Percentiles rank a stretch among this genome's conserved stretches.
Evolutionary conservation across 2,329 filamentous ascomycete genomes (phyloP).

Genomic region (Colletotrichum liaoningense): DNA sequence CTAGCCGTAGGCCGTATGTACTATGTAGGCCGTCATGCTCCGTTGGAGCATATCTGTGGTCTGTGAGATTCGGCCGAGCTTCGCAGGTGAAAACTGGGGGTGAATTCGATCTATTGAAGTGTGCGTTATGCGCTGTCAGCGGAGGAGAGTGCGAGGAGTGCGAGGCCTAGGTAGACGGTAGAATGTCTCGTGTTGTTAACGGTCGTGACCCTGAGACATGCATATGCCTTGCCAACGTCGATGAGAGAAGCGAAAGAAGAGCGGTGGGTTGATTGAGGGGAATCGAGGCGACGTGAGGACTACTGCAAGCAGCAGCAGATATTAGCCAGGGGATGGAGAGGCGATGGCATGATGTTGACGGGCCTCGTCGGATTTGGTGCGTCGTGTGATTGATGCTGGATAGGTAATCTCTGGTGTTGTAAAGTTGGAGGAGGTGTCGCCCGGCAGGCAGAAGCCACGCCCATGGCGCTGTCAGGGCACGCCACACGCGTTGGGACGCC

Average conservation of each 20-base stretch:
- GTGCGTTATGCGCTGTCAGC: constrained; percentile 24
- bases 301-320: background rate
- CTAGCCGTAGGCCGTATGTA: background rate
- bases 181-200: background rate
- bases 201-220: background rate
- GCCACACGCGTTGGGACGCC: too few relatives aligned
- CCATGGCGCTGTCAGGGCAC: background rate
- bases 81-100: background rate
- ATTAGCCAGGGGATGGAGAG: background rate
- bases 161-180: background rate
- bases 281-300: background rate
- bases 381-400: background rate
- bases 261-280: background rate
- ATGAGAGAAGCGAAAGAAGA: background rate
- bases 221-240: constrained; percentile 4
- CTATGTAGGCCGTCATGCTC: background rate
- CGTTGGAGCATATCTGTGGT: background rate
- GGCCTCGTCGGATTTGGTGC: background rate
- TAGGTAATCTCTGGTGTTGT: background rate
- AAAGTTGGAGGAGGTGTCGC: background rate
- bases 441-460: background rate
- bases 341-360: background rate
- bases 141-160: background rate
- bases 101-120: background rate
- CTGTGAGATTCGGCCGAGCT: constrained; percentile 13